Base-by-base conservation (phyloP, 1,284 basidiomycete species). In the Cryptococcus jaspeensis region DNA sequence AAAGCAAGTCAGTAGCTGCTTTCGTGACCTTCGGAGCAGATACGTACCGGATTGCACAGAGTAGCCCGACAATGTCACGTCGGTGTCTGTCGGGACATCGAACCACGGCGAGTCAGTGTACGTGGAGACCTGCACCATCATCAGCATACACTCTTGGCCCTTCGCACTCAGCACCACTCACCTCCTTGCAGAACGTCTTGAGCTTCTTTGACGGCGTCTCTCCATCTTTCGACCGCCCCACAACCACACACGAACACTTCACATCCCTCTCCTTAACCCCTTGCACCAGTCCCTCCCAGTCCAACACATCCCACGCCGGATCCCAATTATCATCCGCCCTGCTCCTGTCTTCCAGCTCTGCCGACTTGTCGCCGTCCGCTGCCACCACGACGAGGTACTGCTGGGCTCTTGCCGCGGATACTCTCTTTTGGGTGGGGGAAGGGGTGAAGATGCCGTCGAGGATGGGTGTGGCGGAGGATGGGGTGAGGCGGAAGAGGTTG, bases 21-120 rank as follows among this genome's bases (percentile, higher is more conserved):
- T 18, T 18, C 13, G 35, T 37, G 0, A 20, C 12, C 41, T 15
- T 20, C 8, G 18, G 35, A 39, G 12, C 32, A n/a, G 22, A 15
- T 5, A 44, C 62, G 1, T 39, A 64, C 63, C 56, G 20, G 41
- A 36, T 22, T 63, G 61, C 15, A 66, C 40, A 3, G 55, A 43
- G 39, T 55, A 63, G 15, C 66, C 66, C 28, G 50, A 52, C 16
- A 69, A 35, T 20, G 23, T 36, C 5, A 65, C 22, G 6, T 66
- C 58, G 2, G 53, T 39, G 16, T 62, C 60, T 3, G 42, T 18
- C 8, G 64, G 63, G n/a, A 61, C 23, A 12, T 50, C 49, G 51
- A 69, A 69, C 66, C 66, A 69, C 2, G 56, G 42, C 18, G 64
- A 50, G 38, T 65, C 65, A 5, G 50, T 32, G 4, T 44, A 43